Percentiles rank a stretch among this genome's conserved stretches.
Conservation (phyloP, 805 yeast genomes). For the Wickerhamiella dianesei region DNA sequence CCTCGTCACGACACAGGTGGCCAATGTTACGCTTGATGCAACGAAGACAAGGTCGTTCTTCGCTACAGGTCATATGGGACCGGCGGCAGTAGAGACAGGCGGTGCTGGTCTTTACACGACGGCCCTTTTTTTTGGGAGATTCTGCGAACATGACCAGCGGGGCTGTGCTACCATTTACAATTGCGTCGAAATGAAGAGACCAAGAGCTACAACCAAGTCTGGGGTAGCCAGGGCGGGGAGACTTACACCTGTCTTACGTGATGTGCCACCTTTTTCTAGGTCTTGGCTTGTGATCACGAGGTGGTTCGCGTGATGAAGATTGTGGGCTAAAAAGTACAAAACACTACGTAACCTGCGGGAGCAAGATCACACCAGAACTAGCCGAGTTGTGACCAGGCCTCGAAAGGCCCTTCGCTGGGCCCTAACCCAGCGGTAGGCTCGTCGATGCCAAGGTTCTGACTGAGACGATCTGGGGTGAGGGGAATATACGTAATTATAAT, state of each 20-base stretch:
- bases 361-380: no score
- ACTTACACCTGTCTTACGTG: neutral
- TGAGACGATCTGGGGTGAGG: neutral
- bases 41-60: constrained; percentile 58
- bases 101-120: constrained; percentile 19
- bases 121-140: neutral
- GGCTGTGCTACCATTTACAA: constrained; percentile 1
- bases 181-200: constrained; percentile 1
- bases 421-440: no score
- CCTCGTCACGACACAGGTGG: constrained; percentile 72
- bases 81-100: constrained; percentile 90
- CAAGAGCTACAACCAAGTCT: neutral
- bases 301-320: no score
- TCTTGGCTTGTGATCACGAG: no score
- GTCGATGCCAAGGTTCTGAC: neutral
- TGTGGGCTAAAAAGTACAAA: no score
- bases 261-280: neutral
- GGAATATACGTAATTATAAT: neutral
- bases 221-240: neutral
- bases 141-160: neutral
- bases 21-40: constrained; percentile 81
- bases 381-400: no score
- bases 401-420: no score
- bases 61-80: constrained; percentile 90
- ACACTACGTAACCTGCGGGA: no score